Evolutionary conservation across 2,329 filamentous ascomycete genomes (phyloP), one percentile per base, ranked within the genome.

Genomic region (Pseudogymnoascus sp.): DNA sequence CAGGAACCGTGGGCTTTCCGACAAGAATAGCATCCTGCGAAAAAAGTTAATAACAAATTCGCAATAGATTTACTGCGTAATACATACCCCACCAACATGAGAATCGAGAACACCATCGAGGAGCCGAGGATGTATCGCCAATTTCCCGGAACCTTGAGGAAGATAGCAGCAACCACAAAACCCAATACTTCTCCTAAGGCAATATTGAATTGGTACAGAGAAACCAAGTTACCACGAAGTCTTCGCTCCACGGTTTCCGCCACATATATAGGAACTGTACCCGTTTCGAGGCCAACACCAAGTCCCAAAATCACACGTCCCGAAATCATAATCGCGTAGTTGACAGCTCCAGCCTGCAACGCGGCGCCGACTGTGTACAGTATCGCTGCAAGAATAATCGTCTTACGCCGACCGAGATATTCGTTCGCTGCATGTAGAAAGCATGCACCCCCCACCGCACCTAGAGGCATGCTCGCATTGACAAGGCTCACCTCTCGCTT

Each of bases 91-190:
- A 33, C 36, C 29, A 80, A 73, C 77, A 85, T 82, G 68, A 83
- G 82, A 35, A 82, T 85, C 0, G 85, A 88, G 74, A 90, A 89
- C 40, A 90, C 71, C 1, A 89, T 79, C 0, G 87, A 90, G 1
- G 85, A 88, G 5, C 87, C 87, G 1, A 90, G 82, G 64, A 90
- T 90, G 71, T 84, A 89, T 40, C 87, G 80, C 87, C 87, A 90
- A 75, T 86, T 87, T n/a, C 87, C 87, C 0, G 76, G 74, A 1
- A 90, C 85, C 15, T 77, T 80, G 65, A 89, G 77, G 73, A 90
- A 90, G 62, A 90, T 89, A 59, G 87, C 87, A 0, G 85, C 87
- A 1, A 89, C 82, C 5, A 85, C 87, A 64, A 89, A 90, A 1
- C 87, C 87, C 1, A 90, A 76, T 1, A 90, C 87, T 68, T 90